A percentile compares a stretch with the other conserved stretches of the same genome.
Evolutionary conservation across 1,284 basidiomycete genomes (phyloP).

Genomic region (Clitocybe nebularis): DNA sequence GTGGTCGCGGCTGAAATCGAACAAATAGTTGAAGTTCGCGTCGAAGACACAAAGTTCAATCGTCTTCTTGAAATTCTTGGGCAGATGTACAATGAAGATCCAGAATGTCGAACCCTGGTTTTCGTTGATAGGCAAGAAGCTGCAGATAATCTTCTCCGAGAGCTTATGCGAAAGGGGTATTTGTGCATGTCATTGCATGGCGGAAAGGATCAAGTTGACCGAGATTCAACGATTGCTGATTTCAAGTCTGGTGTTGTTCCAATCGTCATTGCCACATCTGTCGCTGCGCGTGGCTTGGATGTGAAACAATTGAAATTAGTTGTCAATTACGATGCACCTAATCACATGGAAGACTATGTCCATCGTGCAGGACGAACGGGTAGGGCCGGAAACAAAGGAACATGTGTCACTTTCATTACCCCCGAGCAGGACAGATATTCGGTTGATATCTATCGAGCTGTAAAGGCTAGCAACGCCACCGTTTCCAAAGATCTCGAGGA

Average conservation of each 20-base stretch:
- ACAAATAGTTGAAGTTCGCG: conserved; percentile 94
- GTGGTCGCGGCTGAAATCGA: conserved; percentile 98
- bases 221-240: conserved; percentile 95
- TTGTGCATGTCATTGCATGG: conserved; percentile 96
- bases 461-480: conserved; percentile 89
- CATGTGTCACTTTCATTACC: conserved; percentile 97
- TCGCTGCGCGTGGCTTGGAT: conserved; percentile 95
- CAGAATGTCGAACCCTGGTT: conserved; percentile 88
- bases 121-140: conserved; percentile 98
- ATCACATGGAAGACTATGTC: conserved; percentile 99
- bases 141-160: conserved; percentile 95
- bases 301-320: conserved; percentile 99
- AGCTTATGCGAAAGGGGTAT: conserved; percentile 95
- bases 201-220: conserved; percentile 98
- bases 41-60: conserved; percentile 92
- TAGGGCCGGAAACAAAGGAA: conserved; percentile 96
- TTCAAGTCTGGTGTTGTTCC: conserved; percentile 98
- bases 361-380: conserved; percentile 98
- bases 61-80: conserved; percentile 95
- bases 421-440: conserved; percentile 97
- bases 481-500: conserved; percentile 89
- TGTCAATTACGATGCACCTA: conserved; percentile 97
- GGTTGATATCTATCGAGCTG: conserved; percentile 91
- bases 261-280: conserved; percentile 96
- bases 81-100: conserved; percentile 92